Evolutionary conservation across 352 stramenopile species (phyloP), one percentile per base, ranked within the genome.

Genomic region (Phytophthora tentaculata): DNA sequence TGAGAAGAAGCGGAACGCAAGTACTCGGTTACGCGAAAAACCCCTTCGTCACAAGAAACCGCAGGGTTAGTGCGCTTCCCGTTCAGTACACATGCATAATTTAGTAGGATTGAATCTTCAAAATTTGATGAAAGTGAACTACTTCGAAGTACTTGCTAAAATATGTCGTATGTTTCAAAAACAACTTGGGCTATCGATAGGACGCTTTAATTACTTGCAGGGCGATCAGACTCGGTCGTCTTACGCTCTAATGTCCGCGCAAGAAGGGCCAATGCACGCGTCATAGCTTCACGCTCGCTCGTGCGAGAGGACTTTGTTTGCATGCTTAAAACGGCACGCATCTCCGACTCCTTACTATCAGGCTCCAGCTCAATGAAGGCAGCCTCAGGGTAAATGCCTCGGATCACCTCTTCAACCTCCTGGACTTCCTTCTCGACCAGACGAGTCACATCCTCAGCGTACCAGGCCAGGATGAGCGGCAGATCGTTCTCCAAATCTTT

Each of bases 281-380:
- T 83, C 84, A 96, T 94, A 23, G 88, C 88, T 71, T 94, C 88
- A n/a, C 84, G 86, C 75, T 96, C 88, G 52, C 86, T 94, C 39
- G 83, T 91, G 56, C 88, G 83, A 20, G 79, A 90, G 52, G 86
- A 94, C 58, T 91, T 86, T 16, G 83, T 92, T 64, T 90, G 81
- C 78, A 94, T 94, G 48, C 83, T 91, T 60, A 80, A 80, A 52
- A 96, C 86, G 17, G 88, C 88, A 37, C 85, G 86, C 88, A 94
- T 94, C 69, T 94, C 86, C 43, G 88, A 92, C 64, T 94, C 86
- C 55, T 96, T 96, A 77, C 86, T 94, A 84, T 98, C 97, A 20
- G 96, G 96, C 79, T 99, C 97, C 24, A 99, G 83, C 69, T 99
- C 97, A 60, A 99, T 99, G 78, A 98, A 99, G 37, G 96, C 93